Conservation (phyloP, 352 stramenopile species). For the Pilasporangium apinafurcum region DNA sequence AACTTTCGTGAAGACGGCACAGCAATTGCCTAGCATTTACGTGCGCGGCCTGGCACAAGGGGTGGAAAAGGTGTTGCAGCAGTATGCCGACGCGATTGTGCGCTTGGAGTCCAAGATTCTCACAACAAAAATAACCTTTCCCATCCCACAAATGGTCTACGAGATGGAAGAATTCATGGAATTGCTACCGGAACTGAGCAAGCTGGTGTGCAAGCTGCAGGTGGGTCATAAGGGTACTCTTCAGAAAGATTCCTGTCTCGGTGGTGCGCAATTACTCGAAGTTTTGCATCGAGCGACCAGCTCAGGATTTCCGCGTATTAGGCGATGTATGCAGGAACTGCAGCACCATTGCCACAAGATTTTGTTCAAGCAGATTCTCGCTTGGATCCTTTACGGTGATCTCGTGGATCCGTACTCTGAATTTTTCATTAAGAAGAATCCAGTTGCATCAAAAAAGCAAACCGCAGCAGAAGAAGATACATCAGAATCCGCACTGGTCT, state of each 20-base stretch:
- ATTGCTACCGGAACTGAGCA: slow-evolving; percentile 48
- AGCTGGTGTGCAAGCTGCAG: slow-evolving; percentile 32
- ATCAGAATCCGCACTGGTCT: slow-evolving; percentile 14
- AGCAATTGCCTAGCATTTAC: slow-evolving; percentile 38
- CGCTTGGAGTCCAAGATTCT: slow-evolving; percentile 51
- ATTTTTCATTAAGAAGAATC: slow-evolving; percentile 60
- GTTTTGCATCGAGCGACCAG: slow-evolving; percentile 28
- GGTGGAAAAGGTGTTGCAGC: slow-evolving; percentile 37
- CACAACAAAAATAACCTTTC: slow-evolving; percentile 30
- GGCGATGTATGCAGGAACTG: slow-evolving; percentile 45
- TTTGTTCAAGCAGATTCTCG: slow-evolving; percentile 75
- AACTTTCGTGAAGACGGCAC: slow-evolving; percentile 25
- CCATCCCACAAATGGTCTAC: slow-evolving; percentile 56
- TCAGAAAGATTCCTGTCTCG: slow-evolving; percentile 8
- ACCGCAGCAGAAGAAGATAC: slow-evolving; percentile 1
- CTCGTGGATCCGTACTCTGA: slow-evolving; percentile 63
- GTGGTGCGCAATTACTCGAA: slow-evolving; percentile 35
- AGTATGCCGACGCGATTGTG: slow-evolving; percentile 48
- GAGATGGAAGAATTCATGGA: slow-evolving; percentile 62
- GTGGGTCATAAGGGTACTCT: not conserved
- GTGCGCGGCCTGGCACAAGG: slow-evolving; percentile 50
- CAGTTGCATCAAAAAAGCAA: slow-evolving; percentile 1
- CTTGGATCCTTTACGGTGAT: slow-evolving; percentile 72
- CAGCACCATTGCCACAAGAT: slow-evolving; percentile 56
- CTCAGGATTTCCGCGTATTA: slow-evolving; percentile 56